Evolutionary conservation across 148 eudicot species (phyloP), one percentile per base, ranked within the genome.

Genomic region (Cornus florida): DNA sequence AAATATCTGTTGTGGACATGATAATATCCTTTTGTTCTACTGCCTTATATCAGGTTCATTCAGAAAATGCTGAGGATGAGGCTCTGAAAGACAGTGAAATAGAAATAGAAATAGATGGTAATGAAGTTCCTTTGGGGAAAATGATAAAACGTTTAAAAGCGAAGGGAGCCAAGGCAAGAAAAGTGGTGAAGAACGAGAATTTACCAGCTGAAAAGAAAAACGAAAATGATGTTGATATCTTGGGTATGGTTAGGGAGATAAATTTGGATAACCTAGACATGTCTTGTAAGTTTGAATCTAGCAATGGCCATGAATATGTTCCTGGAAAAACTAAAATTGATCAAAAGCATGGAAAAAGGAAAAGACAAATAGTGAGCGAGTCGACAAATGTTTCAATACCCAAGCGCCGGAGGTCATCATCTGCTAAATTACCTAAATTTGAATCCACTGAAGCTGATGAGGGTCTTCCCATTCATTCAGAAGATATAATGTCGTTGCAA

Each of bases 81-180:
- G 84, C 75, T 83, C 74, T 91, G 83, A 88, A 89, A 57, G 94
- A 93, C 77, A 83, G 79, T 75, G 99, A 92, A 79, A 84, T 83
- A 65, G 97, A 91, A 79, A 84, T 28, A 28, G 28, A 28, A 28
- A 28, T 83, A 65, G 97, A 91, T 85, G 98, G 92, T 75, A 92
- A 88, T 85, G 99, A 92, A 65, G 84, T 93, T 77, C 99, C 99
- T 79, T 84, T 96, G 71, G 95, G 92, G 6, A 93, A 92, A 80
- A 88, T 96, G 83, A 84, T 96, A 77, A 90, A 94, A 86, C 92
- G 81, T 41, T 80, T 96, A 53, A 93, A 92, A 86, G 97, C 99
- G 59, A 92, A 92, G 84, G 91, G 89, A 79, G 82, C 82, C 71
- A 95, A 96, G 89, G 88, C 85, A 67, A 92, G 82, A 84, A 88